Evolutionary conservation across 345 rosid species (phyloP).

Genomic region (Euphorbia pulcherrima): DNA sequence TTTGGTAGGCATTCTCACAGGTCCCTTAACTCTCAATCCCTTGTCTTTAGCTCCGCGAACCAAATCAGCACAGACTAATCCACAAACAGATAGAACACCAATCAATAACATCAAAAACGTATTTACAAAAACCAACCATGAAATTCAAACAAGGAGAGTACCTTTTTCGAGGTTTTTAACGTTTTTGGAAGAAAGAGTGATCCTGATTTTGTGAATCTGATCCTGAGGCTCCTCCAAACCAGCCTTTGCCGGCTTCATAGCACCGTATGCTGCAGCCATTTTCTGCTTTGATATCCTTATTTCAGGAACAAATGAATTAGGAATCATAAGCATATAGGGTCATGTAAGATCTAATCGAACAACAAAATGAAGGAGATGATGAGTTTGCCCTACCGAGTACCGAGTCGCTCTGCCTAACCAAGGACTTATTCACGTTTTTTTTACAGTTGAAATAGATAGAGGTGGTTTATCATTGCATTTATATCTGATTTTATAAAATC

Average conservation of each 20-base stretch:
- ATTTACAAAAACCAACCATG: background rate
- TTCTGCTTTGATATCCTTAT: background rate
- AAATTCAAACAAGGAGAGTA: background rate
- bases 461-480: no score
- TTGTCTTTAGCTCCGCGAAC: constrained; percentile 29
- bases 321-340: no score
- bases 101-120: background rate
- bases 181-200: constrained; percentile 72
- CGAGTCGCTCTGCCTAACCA: no score
- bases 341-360: no score
- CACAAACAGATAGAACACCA: background rate
- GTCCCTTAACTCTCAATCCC: constrained; percentile 28
- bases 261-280: constrained; percentile 29
- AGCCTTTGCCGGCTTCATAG: constrained; percentile 37
- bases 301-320: no score
- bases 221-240: constrained; percentile 63
- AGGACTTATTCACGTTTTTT: no score
- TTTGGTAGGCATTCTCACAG: constrained; percentile 27
- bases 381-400: no score
- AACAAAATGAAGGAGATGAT: no score
- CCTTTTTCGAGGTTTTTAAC: constrained; percentile 79
- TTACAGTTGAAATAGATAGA: no score
- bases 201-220: constrained; percentile 69
- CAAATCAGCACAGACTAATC: constrained; percentile 23
- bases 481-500: no score